Conservation (phyloP, 2,329 filamentous ascomycete species). For the Sclerotinia nivalis region DNA sequence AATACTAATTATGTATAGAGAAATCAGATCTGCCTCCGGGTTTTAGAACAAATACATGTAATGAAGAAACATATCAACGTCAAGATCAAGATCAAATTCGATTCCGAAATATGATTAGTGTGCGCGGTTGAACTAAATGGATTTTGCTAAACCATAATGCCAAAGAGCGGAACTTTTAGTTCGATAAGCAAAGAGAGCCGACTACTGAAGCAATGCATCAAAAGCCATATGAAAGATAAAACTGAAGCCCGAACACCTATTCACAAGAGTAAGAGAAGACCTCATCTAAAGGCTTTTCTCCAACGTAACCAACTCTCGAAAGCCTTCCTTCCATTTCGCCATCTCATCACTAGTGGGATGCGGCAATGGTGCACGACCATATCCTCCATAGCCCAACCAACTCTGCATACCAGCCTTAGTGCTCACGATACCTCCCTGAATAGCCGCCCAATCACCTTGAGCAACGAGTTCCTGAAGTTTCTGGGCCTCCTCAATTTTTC, state of each 20-base stretch:
- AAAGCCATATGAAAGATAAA: neutral
- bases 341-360: slow-evolving; percentile 52
- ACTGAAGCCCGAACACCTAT: neutral
- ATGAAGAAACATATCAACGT: neutral
- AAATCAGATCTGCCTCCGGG: neutral
- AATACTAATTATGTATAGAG: neutral
- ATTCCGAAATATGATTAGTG: neutral
- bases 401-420: slow-evolving; percentile 65
- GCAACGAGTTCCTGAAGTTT: slow-evolving; percentile 65
- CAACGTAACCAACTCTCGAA: slow-evolving; percentile 52
- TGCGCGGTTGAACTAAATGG: neutral
- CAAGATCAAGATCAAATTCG: neutral
- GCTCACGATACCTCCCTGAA: slow-evolving; percentile 67
- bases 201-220: neutral
- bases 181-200: neutral
- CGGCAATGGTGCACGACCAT: slow-evolving; percentile 52
- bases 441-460: slow-evolving; percentile 67
- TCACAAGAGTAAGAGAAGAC: neutral
- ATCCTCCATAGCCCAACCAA: slow-evolving; percentile 64
- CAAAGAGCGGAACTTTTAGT: neutral
- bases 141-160: neutral
- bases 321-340: slow-evolving; percentile 56
- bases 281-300: slow-evolving; percentile 41
- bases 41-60: neutral
- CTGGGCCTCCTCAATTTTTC: slow-evolving; percentile 59